These are phyloP conservation scores for Oenanthe javanica DNA, from an alignment of 140 eudicot genomes.

Conservation along the genomic window DNA sequence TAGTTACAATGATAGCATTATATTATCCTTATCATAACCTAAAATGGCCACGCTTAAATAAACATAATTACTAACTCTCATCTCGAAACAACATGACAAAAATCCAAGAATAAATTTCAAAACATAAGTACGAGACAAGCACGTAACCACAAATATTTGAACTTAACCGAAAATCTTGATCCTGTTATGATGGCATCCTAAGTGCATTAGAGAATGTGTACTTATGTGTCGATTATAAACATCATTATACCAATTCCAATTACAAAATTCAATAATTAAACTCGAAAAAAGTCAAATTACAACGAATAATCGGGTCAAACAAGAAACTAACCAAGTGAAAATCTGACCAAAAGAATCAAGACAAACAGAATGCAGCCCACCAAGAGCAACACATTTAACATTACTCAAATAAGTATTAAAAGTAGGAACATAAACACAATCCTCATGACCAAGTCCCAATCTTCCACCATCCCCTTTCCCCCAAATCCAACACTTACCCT, in stretches of 20 bases:
- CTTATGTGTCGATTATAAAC: background rate
- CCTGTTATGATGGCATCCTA: background rate
- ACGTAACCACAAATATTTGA: no score
- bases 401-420: conserved; percentile 32
- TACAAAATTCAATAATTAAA: background rate
- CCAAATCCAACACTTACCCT: conserved; percentile 89
- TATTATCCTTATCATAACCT: background rate
- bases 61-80: no score
- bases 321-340: conserved; percentile 67
- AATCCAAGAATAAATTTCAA: no score
- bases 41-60: background rate
- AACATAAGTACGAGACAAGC: background rate
- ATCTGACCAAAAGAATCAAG: conserved; percentile 62
- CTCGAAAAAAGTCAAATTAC: no score
- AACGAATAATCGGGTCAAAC: background rate
- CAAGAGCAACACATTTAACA: conserved; percentile 55
- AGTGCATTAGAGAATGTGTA: background rate
- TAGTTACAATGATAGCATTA: background rate
- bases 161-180: background rate
- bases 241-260: background rate
- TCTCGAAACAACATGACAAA: background rate
- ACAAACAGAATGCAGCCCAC: conserved; percentile 86
- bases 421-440: conserved; percentile 52
- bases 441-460: conserved; percentile 75
- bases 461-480: conserved; percentile 99